These are phyloP conservation scores for Boletus subcaerulescens DNA, from an alignment of 768 basidiomycete genomes.

Conservation along the genomic window DNA sequence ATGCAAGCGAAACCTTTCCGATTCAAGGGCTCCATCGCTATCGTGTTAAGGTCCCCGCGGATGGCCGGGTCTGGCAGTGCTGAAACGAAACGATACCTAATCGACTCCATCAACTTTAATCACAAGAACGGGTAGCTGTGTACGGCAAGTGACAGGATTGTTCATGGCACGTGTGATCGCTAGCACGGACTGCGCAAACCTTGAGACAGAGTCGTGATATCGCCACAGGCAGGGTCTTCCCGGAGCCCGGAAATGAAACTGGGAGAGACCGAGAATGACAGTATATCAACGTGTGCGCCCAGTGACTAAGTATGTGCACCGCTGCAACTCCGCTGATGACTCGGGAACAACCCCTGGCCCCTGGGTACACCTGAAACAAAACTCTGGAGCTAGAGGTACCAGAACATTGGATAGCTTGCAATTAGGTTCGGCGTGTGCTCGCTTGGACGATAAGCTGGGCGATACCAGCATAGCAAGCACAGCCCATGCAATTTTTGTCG, in stretches of 20 bases:
- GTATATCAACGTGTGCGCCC: neutral
- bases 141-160: constrained; percentile 2
- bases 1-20: neutral
- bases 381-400: neutral
- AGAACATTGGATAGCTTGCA: neutral
- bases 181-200: neutral
- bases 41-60: constrained; percentile 15
- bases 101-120: neutral
- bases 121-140: neutral
- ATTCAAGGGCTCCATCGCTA: neutral
- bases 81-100: constrained; percentile 8
- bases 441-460: neutral
- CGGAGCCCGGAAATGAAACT: neutral
- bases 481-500: neutral
- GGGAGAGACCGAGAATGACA: neutral
- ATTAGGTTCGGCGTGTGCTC: neutral
- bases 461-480: neutral
- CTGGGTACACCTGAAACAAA: constrained; percentile 15
- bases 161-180: constrained; percentile 4
- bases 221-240: constrained; percentile 8
- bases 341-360: neutral
- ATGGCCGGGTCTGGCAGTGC: neutral
- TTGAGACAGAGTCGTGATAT: neutral
- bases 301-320: neutral
- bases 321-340: constrained; percentile 3